Evolutionary conservation across 2,329 filamentous ascomycete species (phyloP), one percentile per base, ranked within the genome.

Genomic region (Diaporthe vexans): DNA sequence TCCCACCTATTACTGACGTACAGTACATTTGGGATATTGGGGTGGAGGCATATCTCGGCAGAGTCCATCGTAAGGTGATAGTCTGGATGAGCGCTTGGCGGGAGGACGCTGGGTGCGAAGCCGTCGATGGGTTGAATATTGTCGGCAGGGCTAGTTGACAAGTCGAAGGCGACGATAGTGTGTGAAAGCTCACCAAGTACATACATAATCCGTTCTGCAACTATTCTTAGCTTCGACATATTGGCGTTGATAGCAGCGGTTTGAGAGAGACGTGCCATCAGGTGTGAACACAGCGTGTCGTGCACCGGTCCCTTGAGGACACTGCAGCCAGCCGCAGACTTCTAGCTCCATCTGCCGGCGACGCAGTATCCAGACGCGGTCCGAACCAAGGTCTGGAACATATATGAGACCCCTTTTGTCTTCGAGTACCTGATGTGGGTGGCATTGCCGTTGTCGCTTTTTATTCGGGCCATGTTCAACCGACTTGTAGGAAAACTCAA

Each of bases 361-460:
- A 33, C 40, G 40, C n/a, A 63, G 24, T 17, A 33, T 33, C 59
- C 59, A 63, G 26, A 63, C 59, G 40, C 59, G 59, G 40, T 63
- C 59, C 40, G 59, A 48, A 0, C 59, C 59, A 1, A 63, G 17
- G 5, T 63, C 59, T 63, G 59, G 59, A 19, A 33, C 37, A 10
- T 63, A 63, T 48, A 48, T 13, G 21, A 48, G 40, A 48, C 59
- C 59, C 15, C 26, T 9, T n/a, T 15, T 63, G 40, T 63, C 59
- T 48, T 63, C 59, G 24, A 63, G 59, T n/a, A 63, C 10, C 26
- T 63, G 59, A 19, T 63, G 59, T n/a, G 59, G 59, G 21, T 63
- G 59, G 9, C 59, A 63, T 63, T 63, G 59, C 13, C 59, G 24
- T 26, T 63, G 40, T n/a, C 40, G 59, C 19, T 24, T 19, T 63